Conservation (phyloP, 169 alveolate species). For the Toxoplasma gondii region DNA sequence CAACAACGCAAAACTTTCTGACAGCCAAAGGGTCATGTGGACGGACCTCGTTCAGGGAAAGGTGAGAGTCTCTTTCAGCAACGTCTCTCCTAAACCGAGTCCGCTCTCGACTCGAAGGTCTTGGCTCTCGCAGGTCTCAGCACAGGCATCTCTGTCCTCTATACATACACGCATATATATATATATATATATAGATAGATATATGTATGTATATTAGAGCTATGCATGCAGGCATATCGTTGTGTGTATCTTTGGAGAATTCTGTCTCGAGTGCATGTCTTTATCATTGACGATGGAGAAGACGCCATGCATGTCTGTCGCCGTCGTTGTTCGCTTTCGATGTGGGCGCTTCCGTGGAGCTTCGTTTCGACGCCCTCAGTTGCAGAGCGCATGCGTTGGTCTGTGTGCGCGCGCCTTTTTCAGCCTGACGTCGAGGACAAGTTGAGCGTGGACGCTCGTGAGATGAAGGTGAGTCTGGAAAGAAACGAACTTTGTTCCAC, state of each 20-base stretch:
- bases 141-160: too few relatives aligned
- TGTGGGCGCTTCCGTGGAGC: too few relatives aligned
- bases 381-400: too few relatives aligned
- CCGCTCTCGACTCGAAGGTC: neutral
- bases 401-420: neutral
- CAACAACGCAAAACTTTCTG: conserved; percentile 26
- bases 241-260: neutral
- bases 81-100: neutral
- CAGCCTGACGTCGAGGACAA: conserved; percentile 85
- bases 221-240: neutral
- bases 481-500: neutral
- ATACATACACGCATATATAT: too few relatives aligned
- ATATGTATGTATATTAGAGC: neutral
- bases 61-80: neutral
- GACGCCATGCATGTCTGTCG: too few relatives aligned
- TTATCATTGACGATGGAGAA: too few relatives aligned
- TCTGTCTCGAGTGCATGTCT: too few relatives aligned
- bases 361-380: too few relatives aligned
- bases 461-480: conserved; percentile 77
- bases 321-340: too few relatives aligned
- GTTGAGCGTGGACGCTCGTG: conserved; percentile 83
- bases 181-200: neutral
- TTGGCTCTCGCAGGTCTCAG: neutral
- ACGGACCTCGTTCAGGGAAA: conserved; percentile 55
- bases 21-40: conserved; percentile 55